Base-by-base conservation (phyloP, 345 rosid genomes). In the Alliaria petiolata region DNA sequence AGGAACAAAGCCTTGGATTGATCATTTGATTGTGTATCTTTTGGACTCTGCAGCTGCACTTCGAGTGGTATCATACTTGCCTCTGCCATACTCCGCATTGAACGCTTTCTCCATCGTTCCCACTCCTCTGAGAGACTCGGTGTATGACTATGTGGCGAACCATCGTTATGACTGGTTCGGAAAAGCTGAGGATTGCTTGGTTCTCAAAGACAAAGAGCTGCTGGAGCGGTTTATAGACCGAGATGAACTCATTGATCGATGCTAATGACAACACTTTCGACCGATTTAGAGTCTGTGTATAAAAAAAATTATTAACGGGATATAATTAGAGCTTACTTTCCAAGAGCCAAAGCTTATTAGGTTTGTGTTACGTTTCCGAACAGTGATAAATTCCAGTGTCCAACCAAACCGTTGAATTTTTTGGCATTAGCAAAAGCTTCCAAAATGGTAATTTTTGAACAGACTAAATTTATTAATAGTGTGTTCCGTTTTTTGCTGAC, bases 171-270 rank as follows among this genome's bases (percentile, higher is more conserved):
- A 78, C 68, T 90, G 95, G 95, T 90, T 85, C 65, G 98, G 96
- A 31, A 90, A 87, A 52, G 83, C 85, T 44, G 82, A 83, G 4
- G 82, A 81, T 58, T 90, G 97, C 81, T 78, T 93, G 61, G 93
- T 86, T 42, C 77, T 90, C 79, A 76, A 79, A 38, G 96, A 92
- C 14, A 74, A 73, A 33, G 87, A 93, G 79, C 60, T 90, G 69
- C 82, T 93, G 36, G 89, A 88, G 25, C 85, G 97, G 54, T 92
- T 90, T 70, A 84, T 92, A 30, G 95, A 90, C 62, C 84, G 87
- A 66, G 91, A 90, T 66, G 98, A 89, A 77, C 68, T 89, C 58
- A 65, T 83, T 67, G 69, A 67, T 67, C 68, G 74, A 65, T 63
- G 67, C 76, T 71, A 36, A 26, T 65, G 54, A 38, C 15, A 6